phyloP scores from a whole-genome alignment of 441 rosid genomes.

The Isatis lusitanica region DNA sequence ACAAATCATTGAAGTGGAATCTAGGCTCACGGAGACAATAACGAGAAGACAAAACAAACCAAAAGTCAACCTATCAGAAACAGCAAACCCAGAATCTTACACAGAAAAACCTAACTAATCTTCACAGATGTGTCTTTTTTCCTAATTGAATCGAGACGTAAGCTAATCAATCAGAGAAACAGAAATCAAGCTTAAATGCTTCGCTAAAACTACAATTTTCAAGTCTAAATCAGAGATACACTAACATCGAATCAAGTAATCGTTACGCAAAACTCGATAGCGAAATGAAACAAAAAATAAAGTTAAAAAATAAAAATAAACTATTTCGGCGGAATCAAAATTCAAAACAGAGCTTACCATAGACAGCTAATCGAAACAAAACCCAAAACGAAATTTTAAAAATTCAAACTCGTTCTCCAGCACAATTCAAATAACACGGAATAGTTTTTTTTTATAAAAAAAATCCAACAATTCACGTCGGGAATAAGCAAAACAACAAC shows the following conservation, averaged over 20 bases:
- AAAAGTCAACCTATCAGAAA: slow-evolving; percentile 33
- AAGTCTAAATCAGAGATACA: not conserved
- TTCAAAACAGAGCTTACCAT: not conserved
- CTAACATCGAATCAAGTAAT: slow-evolving; percentile 19
- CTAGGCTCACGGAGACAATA: slow-evolving; percentile 15
- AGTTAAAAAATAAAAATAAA: not conserved
- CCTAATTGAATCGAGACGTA: not conserved
- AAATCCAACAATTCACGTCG: slow-evolving; percentile 9
- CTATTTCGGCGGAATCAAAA: not conserved
- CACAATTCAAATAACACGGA: not conserved
- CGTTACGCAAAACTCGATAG: slow-evolving; percentile 16
- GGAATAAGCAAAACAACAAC: not conserved
- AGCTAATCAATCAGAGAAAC: slow-evolving; percentile 10
- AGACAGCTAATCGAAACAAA: slow-evolving; percentile 3
- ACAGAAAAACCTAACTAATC: not conserved
- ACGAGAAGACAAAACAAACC: not conserved
- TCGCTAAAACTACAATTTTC: not conserved
- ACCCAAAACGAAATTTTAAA: not conserved
- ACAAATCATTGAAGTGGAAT: slow-evolving; percentile 8
- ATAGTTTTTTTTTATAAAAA: not conserved
- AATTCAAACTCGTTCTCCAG: not conserved
- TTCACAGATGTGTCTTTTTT: not conserved
- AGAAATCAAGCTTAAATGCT: slow-evolving; percentile 13
- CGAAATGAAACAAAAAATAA: not conserved
- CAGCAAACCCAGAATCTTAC: slow-evolving; percentile 28